Conservation (phyloP, 2,329 filamentous ascomycete genomes). For the Colletotrichum eremochloae region DNA sequence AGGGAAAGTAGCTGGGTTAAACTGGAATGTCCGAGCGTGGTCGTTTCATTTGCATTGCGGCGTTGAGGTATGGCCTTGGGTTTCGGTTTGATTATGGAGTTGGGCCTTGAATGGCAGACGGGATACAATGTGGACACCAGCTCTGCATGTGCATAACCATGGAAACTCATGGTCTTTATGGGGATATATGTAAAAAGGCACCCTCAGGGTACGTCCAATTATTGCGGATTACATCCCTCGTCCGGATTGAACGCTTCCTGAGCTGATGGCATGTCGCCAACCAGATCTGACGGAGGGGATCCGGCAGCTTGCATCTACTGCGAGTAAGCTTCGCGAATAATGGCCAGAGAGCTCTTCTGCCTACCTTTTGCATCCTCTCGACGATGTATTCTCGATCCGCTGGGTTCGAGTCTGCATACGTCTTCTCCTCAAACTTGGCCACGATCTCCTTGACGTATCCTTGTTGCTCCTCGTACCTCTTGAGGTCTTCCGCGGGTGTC, state of each 20-base stretch:
- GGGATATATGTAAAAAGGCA: constrained; percentile 42
- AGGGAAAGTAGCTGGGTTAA: neutral
- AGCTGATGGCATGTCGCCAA: constrained; percentile 88
- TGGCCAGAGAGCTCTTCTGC: constrained; percentile 45
- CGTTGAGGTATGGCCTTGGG: constrained; percentile 12
- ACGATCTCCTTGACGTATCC: constrained; percentile 87
- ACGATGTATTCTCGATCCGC: constrained; percentile 92
- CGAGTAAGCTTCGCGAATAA: constrained; percentile 39
- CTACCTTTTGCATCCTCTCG: constrained; percentile 96
- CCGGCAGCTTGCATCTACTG: constrained; percentile 95
- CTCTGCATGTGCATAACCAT: constrained; percentile 19
- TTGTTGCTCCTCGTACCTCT: constrained; percentile 86
- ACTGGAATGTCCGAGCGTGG: neutral
- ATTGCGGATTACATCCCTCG: constrained; percentile 74
- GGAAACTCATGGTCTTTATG: constrained; percentile 40
- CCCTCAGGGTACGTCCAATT: constrained; percentile 48
- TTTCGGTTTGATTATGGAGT: constrained; percentile 12
- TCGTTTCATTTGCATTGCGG: constrained; percentile 21
- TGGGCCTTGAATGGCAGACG: neutral
- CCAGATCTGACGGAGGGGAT: constrained; percentile 88
- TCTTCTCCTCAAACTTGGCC: constrained; percentile 84
- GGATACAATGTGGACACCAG: constrained; percentile 15
- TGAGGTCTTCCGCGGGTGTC: constrained; percentile 78
- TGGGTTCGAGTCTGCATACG: constrained; percentile 85
- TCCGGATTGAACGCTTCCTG: constrained; percentile 77